Percentiles rank a stretch among this genome's conserved stretches.
Conservation (phyloP, 805 yeast genomes). For the Candida ulmi region DNA sequence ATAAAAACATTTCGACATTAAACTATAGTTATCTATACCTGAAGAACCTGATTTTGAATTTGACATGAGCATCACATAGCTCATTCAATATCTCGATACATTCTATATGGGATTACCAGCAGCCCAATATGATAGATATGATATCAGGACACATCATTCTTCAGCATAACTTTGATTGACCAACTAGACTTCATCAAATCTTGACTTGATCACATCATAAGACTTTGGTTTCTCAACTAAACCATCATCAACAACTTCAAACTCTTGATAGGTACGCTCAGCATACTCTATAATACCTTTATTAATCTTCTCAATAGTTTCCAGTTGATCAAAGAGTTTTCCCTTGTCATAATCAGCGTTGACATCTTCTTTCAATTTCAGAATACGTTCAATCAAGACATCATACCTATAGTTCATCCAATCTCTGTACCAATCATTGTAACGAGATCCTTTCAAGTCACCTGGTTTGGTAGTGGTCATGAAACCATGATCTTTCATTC, state of each 20-base stretch:
- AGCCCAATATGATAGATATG: no score
- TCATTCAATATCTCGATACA: no score
- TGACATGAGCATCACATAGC: no score
- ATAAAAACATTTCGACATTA: no score
- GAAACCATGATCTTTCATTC: conserved; percentile 34
- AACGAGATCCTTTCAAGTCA: conserved; percentile 28
- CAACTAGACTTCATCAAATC: conserved; percentile 6
- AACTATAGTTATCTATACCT: no score
- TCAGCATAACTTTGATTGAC: no score
- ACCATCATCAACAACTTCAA: conserved; percentile 28
- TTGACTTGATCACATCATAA: conserved; percentile 15
- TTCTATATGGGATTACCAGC: no score
- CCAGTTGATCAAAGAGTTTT: conserved; percentile 31
- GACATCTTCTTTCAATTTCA: conserved; percentile 21
- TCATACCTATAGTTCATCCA: conserved; percentile 35
- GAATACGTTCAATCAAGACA: conserved; percentile 27
- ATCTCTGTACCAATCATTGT: conserved; percentile 34
- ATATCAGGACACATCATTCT: no score
- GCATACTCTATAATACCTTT: conserved; percentile 24
- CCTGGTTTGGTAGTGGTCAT: conserved; percentile 37
- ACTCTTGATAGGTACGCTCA: conserved; percentile 29
- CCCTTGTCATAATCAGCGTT: conserved; percentile 20
- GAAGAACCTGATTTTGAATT: no score
- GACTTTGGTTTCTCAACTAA: conserved; percentile 20
- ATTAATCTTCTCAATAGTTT: conserved; percentile 26